phyloP scores from a whole-genome alignment of 2,329 filamentous ascomycete species.

The Colletotrichum coccodes region DNA sequence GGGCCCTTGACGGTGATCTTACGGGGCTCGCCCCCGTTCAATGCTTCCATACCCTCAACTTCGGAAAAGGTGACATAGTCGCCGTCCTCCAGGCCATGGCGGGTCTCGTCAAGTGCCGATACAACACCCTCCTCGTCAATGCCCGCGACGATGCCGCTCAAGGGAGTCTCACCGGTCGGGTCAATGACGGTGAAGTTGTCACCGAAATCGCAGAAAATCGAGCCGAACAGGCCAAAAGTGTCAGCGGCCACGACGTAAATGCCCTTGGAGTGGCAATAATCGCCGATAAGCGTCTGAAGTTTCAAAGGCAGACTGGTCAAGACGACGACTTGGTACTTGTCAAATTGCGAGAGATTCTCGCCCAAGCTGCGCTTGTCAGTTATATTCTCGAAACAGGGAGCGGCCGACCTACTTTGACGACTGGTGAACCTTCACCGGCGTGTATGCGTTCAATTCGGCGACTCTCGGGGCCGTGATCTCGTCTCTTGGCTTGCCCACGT shows the following conservation, averaged over 20 bases:
- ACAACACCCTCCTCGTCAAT: constrained; percentile 93
- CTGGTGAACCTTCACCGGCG: constrained; percentile 83
- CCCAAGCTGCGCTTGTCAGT: constrained; percentile 66
- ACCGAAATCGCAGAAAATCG: constrained; percentile 97
- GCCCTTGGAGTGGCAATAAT: constrained; percentile 93
- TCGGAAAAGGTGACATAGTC: constrained; percentile 97
- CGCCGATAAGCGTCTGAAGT: constrained; percentile 84
- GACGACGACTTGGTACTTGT: constrained; percentile 92
- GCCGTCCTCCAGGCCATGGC: constrained; percentile 95
- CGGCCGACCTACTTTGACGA: constrained; percentile 57
- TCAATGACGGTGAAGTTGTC: constrained; percentile 93
- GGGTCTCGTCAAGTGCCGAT: constrained; percentile 91
- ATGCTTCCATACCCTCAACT: constrained; percentile 87
- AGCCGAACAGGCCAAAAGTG: constrained; percentile 93
- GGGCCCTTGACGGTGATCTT: constrained; percentile 96
- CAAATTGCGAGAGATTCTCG: constrained; percentile 81
- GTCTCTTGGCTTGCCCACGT: constrained; percentile 93
- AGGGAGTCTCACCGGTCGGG: constrained; percentile 86
- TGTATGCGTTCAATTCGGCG: constrained; percentile 95
- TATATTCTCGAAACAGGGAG: no score
- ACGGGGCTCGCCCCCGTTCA: constrained; percentile 86
- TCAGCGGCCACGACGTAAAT: constrained; percentile 91
- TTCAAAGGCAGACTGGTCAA: constrained; percentile 85
- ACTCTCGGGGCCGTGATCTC: constrained; percentile 88
- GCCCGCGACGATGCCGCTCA: constrained; percentile 87